phyloP scores from a whole-genome alignment of 1,284 basidiomycete species.

The Malassezia globosa region DNA sequence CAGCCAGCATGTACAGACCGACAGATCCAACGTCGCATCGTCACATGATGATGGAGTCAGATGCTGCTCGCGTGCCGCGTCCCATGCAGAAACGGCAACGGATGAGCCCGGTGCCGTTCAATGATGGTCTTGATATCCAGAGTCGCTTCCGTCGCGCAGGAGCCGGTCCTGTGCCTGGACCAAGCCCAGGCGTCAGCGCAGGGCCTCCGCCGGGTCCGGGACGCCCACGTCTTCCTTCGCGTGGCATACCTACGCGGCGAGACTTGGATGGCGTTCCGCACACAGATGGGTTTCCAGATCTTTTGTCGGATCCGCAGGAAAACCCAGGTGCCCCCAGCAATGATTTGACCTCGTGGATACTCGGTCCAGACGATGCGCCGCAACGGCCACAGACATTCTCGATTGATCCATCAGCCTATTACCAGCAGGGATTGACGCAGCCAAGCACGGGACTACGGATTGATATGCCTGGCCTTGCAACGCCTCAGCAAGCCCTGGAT shows the following conservation, averaged over 20 bases:
- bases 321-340: background rate
- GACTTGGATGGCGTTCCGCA: constrained; percentile 7
- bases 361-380: constrained; percentile 12
- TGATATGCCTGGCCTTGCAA: constrained; percentile 10
- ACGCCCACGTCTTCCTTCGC: background rate
- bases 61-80: constrained; percentile 1
- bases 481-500: constrained; percentile 2
- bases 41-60: constrained; percentile 10
- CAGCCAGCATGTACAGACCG: constrained; percentile 6
- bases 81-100: constrained; percentile 13
- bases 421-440: constrained; percentile 6
- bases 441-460: constrained; percentile 7
- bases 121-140: constrained; percentile 3
- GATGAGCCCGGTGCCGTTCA: constrained; percentile 14
- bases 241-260: constrained; percentile 8
- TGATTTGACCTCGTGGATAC: constrained; percentile 14
- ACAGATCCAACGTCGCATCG: constrained; percentile 3
- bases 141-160: constrained; percentile 9
- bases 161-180: too few relatives aligned
- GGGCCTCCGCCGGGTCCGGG: too few relatives aligned
- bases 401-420: constrained; percentile 15
- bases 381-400: constrained; percentile 5
- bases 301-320: constrained; percentile 6
- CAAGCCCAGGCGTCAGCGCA: too few relatives aligned
- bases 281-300: constrained; percentile 1